Percentiles rank a stretch among this genome's conserved stretches.
Conservation (phyloP, 1,284 basidiomycete genomes). For the Hemileia vastatrix region DNA sequence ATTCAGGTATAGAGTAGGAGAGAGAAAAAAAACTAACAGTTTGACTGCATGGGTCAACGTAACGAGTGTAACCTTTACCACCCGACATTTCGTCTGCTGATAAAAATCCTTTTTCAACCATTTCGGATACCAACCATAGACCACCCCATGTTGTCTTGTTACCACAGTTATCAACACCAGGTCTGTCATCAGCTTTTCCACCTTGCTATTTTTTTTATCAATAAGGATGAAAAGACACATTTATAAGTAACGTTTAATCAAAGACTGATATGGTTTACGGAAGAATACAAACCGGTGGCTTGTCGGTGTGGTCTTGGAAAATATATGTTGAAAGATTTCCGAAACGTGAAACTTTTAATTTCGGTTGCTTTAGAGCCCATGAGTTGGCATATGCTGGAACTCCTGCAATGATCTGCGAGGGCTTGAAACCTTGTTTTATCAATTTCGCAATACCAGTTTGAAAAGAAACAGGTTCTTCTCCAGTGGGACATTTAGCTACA, state of each 20-base stretch:
- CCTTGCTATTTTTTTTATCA: slow-evolving; percentile 1
- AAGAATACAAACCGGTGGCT: slow-evolving; percentile 14
- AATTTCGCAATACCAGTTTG: slow-evolving; percentile 1
- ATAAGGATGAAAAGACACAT: neutral
- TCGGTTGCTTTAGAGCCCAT: slow-evolving; percentile 1
- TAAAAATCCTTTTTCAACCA: slow-evolving; percentile 11
- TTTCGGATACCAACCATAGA: slow-evolving; percentile 3
- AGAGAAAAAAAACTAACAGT: neutral
- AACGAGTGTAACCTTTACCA: slow-evolving; percentile 1
- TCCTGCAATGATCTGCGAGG: slow-evolving; percentile 10
- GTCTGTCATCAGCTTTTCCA: slow-evolving; percentile 16
- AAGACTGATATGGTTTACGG: no score
- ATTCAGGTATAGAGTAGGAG: neutral
- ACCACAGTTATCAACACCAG: slow-evolving; percentile 11
- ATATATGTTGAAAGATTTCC: neutral
- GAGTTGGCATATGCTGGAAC: slow-evolving; percentile 17
- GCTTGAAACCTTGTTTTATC: slow-evolving; percentile 10
- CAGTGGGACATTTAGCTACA: slow-evolving; percentile 2
- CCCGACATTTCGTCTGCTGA: slow-evolving; percentile 14
- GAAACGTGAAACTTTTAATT: neutral
- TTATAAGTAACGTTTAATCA: no score
- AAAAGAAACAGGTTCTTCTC: neutral
- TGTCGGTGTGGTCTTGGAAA: slow-evolving; percentile 16
- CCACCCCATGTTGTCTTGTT: slow-evolving; percentile 2
- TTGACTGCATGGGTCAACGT: neutral